Conservation (phyloP, 495 filamentous ascomycete genomes). For the Aspergillus saccharolyticus region DNA sequence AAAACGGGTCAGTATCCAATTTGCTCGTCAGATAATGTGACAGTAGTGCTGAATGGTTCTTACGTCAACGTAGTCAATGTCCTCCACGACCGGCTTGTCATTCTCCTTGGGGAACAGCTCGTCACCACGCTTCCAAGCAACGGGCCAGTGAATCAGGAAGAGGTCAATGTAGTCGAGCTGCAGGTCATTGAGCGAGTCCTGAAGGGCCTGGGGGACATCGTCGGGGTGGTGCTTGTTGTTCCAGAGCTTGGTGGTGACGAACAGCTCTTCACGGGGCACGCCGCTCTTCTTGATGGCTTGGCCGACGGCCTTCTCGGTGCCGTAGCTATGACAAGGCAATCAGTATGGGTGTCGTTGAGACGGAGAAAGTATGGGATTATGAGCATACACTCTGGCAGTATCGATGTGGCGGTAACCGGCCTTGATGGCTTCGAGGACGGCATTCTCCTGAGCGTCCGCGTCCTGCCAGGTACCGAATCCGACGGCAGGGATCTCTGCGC, state of each 20-base stretch:
- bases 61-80: conserved; percentile 50
- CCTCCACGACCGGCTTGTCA: conserved; percentile 39
- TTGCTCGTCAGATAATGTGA: neutral
- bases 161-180: conserved; percentile 64
- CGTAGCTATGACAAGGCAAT: conserved; percentile 33
- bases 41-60: conserved; percentile 8
- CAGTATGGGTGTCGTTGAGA: neutral
- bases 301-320: conserved; percentile 49
- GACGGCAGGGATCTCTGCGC: conserved; percentile 44
- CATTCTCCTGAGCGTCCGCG: conserved; percentile 38
- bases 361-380: neutral
- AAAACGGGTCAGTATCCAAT: neutral
- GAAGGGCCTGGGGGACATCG: conserved; percentile 53
- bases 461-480: conserved; percentile 52
- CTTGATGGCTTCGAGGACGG: conserved; percentile 45
- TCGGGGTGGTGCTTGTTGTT: conserved; percentile 61
- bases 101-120: conserved; percentile 41
- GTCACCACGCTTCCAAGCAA: conserved; percentile 42
- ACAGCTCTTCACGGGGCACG: conserved; percentile 56
- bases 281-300: conserved; percentile 51
- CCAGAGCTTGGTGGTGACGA: conserved; percentile 70
- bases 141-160: conserved; percentile 66
- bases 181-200: conserved; percentile 57
- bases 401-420: conserved; percentile 61
- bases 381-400: conserved; percentile 47